Conservation (phyloP, 75 land plant species). For the Pinus albicaulis region DNA sequence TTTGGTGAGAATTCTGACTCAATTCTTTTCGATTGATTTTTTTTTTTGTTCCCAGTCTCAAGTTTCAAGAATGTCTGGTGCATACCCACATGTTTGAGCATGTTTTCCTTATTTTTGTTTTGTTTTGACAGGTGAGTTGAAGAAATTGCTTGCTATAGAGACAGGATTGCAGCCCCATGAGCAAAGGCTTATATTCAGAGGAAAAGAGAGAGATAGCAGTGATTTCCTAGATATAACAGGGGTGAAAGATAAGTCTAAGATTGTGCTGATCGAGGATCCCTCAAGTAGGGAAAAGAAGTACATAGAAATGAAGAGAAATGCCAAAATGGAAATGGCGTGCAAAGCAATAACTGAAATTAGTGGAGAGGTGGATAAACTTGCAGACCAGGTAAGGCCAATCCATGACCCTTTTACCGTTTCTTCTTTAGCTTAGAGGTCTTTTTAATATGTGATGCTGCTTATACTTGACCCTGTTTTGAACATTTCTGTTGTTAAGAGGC, state of each 20-base stretch:
- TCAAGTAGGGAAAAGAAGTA: constrained; percentile 61
- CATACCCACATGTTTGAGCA: background rate
- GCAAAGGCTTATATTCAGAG: constrained; percentile 71
- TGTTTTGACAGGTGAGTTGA: constrained; percentile 65
- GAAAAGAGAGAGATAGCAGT: constrained; percentile 63
- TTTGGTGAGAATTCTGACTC: constrained; percentile 51
- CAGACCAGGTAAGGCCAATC: constrained; percentile 48
- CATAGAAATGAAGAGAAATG: constrained; percentile 62
- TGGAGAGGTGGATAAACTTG: constrained; percentile 61
- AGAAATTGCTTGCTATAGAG: constrained; percentile 61
- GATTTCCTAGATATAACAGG: constrained; percentile 68
- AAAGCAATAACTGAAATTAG: constrained; percentile 52
- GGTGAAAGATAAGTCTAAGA: constrained; percentile 72
- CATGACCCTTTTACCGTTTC: background rate
- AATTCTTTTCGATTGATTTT: background rate
- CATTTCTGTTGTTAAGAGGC: background rate
- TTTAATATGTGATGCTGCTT: background rate
- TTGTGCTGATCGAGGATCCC: constrained; percentile 74
- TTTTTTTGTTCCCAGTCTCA: background rate
- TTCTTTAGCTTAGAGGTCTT: background rate
- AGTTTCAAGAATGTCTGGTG: background rate
- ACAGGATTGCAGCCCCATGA: constrained; percentile 70
- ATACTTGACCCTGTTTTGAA: background rate
- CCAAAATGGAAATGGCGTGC: constrained; percentile 50
- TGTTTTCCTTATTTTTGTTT: background rate